Evolutionary conservation across 2,329 filamentous ascomycete species (phyloP).

Genomic region (Fusarium heterosporum): DNA sequence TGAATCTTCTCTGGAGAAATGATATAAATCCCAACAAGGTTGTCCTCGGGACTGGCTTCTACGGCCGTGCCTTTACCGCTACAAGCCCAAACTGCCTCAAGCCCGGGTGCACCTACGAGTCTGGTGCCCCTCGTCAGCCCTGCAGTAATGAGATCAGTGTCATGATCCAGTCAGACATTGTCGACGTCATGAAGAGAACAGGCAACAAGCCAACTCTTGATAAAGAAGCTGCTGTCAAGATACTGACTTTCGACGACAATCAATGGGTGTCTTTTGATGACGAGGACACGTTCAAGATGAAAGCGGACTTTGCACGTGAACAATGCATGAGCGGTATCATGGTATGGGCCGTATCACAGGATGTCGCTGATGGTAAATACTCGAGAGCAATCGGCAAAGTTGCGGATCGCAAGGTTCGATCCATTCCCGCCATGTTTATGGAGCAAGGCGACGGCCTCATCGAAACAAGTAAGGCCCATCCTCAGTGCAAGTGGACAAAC

Average conservation of each 20-base stretch:
- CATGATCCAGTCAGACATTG: not conserved
- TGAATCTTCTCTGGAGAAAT: conserved; percentile 62
- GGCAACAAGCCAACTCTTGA: conserved; percentile 18
- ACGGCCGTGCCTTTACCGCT: conserved; percentile 48
- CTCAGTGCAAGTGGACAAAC: conserved; percentile 22
- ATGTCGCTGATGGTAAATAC: not conserved
- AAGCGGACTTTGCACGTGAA: conserved; percentile 42
- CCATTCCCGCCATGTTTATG: conserved; percentile 2
- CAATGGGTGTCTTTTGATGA: conserved; percentile 52
- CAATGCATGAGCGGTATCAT: conserved; percentile 47
- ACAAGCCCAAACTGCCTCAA: conserved; percentile 24
- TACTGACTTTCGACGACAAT: conserved; percentile 38
- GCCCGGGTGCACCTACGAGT: conserved; percentile 41
- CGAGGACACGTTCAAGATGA: conserved; percentile 45
- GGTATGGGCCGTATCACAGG: conserved; percentile 8
- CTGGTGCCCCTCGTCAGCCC: not conserved
- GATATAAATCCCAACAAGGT: conserved; percentile 57
- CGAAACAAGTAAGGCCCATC: conserved; percentile 1
- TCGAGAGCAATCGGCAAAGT: not conserved
- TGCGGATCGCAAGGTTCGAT: conserved; percentile 4
- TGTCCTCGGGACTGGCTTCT: conserved; percentile 55
- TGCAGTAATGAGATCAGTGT: conserved; percentile 1
- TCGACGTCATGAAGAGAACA: not conserved
- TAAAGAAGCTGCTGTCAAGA: conserved; percentile 46
- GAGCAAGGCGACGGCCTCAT: conserved; percentile 3